Conservation (phyloP, 23 red algal species). For the Cyanidioschyzon merolae region DNA sequence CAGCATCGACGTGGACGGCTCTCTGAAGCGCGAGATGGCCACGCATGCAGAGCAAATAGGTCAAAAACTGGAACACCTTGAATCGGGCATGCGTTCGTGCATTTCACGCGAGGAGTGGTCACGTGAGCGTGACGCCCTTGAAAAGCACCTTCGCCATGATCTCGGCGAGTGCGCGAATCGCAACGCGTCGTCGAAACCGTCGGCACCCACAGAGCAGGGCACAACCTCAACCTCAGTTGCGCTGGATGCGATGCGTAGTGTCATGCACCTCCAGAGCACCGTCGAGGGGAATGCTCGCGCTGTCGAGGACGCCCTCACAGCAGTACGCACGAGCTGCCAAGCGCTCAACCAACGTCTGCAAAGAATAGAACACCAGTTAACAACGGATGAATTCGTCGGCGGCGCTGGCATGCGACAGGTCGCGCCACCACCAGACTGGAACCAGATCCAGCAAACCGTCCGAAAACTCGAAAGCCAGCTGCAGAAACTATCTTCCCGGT, state of each 20-base stretch:
- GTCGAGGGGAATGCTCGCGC: neutral
- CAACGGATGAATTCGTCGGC: neutral
- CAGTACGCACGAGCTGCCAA: neutral
- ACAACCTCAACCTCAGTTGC: neutral
- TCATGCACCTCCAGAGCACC: neutral
- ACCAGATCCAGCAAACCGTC: neutral
- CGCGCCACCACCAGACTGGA: neutral
- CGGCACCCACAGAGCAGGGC: neutral
- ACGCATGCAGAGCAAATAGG: neutral
- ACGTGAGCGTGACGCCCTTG: neutral
- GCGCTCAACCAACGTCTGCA: neutral
- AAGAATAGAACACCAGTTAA: neutral
- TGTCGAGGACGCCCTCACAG: neutral
- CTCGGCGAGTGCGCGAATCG: neutral
- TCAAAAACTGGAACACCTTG: neutral
- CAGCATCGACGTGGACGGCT: neutral
- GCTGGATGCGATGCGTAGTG: neutral
- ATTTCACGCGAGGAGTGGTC: neutral
- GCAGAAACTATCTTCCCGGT: neutral
- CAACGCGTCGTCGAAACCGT: neutral
- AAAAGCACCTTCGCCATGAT: neutral
- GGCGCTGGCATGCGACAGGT: neutral
- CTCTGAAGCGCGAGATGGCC: neutral
- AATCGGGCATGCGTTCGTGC: neutral
- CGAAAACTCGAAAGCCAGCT: neutral